Evolutionary conservation across 2,329 filamentous ascomycete species (phyloP).

Genomic region (Akanthomyces uredinophilus): DNA sequence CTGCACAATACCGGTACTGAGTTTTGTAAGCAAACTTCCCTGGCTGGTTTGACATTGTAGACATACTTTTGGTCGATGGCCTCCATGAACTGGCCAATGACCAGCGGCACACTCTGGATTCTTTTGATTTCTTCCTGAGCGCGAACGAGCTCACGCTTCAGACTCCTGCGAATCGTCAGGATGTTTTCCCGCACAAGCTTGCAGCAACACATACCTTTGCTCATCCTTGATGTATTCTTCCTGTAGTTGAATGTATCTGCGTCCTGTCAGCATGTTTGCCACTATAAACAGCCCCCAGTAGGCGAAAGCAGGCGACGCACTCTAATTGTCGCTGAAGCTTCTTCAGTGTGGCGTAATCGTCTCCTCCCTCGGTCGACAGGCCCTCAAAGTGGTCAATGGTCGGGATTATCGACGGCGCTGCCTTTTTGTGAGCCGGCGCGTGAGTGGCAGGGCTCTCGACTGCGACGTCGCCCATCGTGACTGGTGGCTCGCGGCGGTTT

Average conservation of each 20-base stretch:
- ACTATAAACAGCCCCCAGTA: background rate
- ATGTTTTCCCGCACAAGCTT: background rate
- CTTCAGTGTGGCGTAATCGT: conserved; percentile 94
- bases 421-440: conserved; percentile 74
- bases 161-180: conserved; percentile 53
- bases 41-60: conserved; percentile 17
- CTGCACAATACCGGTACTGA: conserved; percentile 93
- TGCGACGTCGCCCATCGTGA: conserved; percentile 76
- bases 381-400: conserved; percentile 89
- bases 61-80: conserved; percentile 96
- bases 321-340: conserved; percentile 94
- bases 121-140: conserved; percentile 99
- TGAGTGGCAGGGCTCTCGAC: conserved; percentile 76
- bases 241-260: conserved; percentile 88
- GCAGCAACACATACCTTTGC: conserved; percentile 59
- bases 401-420: conserved; percentile 72
- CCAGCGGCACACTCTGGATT: conserved; percentile 95
- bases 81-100: conserved; percentile 99
- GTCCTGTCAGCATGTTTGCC: conserved; percentile 21
- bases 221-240: conserved; percentile 99
- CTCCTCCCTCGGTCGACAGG: conserved; percentile 70
- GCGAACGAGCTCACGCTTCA: conserved; percentile 94
- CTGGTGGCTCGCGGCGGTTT: conserved; percentile 11
- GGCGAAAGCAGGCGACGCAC: conserved; percentile 43
- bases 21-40: conserved; percentile 12